Evolutionary conservation across 1,139 yeast species (phyloP), one percentile per base, ranked within the genome.

Genomic region (Pichia sp.): DNA sequence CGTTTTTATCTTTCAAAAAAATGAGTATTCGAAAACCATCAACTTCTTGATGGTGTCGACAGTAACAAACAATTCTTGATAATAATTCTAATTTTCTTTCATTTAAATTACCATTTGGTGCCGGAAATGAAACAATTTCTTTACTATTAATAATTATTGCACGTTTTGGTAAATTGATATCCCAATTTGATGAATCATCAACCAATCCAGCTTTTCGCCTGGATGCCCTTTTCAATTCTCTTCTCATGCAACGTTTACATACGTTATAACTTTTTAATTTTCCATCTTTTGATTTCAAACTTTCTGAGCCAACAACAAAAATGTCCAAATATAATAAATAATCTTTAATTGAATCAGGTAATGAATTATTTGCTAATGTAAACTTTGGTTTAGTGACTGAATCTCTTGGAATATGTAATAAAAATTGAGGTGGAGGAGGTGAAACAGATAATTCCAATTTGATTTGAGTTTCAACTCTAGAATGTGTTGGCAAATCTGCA

Each of bases 391-490:
- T 85, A 4, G 96, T 83, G 45, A 92, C 84, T 34, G 94, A 77
- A 61, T 90, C 95, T 43, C 87, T 76, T 1, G 97, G 95, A 37
- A 92, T 66, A 60, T 86, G 92, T 34, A 92, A 64, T 48, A 87
- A 67, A 46, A 73, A 72, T 59, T 86, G 82, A 7, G 75, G 73
- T 5, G 95, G 94, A 10, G 87, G 76, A 2, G 95, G 96, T 30
- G 78, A 71, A 40, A 87, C 68, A 7, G 76, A 64, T 29, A 92
- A 66, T 42, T 76, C 73, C 47, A 92, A 69, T 62, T 87, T 90
- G 60, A 90, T 87, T 66, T 92, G 97, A 23, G 97, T 92, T 65
- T 92, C 98, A 6, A 92, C 97, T 53, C 98, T 76, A 9, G 96
- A 87, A 55, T 80, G 80, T 10, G 74, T 65, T 1, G 97, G 97